These are phyloP conservation scores for Trichoderma guizhouense DNA, from an alignment of 2,329 filamentous ascomycete species.

Conservation along the genomic window DNA sequence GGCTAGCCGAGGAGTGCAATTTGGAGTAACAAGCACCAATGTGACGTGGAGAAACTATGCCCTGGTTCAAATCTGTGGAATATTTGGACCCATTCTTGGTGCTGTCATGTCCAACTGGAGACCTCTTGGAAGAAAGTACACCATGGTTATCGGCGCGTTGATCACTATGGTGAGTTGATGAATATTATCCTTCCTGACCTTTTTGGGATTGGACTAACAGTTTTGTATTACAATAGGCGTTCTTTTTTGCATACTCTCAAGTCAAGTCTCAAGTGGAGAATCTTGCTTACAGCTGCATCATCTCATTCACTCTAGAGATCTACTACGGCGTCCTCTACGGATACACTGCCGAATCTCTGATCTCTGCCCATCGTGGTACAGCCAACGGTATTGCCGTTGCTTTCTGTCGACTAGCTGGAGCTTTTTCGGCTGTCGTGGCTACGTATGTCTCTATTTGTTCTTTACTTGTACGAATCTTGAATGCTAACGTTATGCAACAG, in stretches of 20 bases:
- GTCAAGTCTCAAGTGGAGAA: constrained; percentile 30
- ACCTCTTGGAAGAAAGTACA: constrained; percentile 54
- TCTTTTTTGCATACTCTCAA: constrained; percentile 41
- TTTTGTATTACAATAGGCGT: constrained; percentile 22
- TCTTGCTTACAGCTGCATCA: constrained; percentile 35
- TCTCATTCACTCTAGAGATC: constrained; percentile 46
- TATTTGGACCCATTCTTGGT: constrained; percentile 62
- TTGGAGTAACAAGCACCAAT: constrained; percentile 55
- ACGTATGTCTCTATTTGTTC: constrained; percentile 35
- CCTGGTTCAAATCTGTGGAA: constrained; percentile 59
- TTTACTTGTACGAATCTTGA: neutral
- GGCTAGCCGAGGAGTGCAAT: constrained; percentile 19
- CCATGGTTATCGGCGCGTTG: constrained; percentile 40
- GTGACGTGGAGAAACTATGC: constrained; percentile 64
- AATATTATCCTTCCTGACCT: neutral
- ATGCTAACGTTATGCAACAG: neutral
- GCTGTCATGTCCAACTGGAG: constrained; percentile 60
- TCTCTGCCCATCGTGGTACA: constrained; percentile 55
- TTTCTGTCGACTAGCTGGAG: constrained; percentile 65
- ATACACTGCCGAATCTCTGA: constrained; percentile 49
- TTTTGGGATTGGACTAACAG: neutral
- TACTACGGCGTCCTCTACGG: constrained; percentile 60
- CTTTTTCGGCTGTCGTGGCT: constrained; percentile 61
- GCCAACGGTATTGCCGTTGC: constrained; percentile 46
- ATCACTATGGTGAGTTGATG: constrained; percentile 29